Percentiles rank a stretch among this genome's conserved stretches.
These are phyloP conservation scores for Rhodocollybia butyracea DNA, from an alignment of 768 basidiomycete species.

Conservation along the genomic window DNA sequence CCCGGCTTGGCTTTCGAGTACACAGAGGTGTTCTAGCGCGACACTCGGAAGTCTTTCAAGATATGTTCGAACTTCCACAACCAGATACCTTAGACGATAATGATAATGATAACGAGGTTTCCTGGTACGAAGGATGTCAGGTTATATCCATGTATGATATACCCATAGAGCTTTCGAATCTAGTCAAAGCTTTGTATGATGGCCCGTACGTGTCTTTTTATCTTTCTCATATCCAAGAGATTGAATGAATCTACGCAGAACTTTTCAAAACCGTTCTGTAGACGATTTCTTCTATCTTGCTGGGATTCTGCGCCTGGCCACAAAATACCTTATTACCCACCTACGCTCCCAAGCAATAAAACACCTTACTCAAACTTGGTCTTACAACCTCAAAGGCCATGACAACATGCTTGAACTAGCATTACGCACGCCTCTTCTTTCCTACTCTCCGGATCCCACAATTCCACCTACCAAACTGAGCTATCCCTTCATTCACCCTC, in stretches of 20 bases:
- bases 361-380: conserved; percentile 48
- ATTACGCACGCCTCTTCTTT: conserved; percentile 33
- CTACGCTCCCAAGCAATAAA: conserved; percentile 51
- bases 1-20: conserved; percentile 45
- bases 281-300: conserved; percentile 57
- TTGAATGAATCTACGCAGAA: conserved; percentile 17
- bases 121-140: conserved; percentile 39
- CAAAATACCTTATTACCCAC: conserved; percentile 55
- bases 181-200: conserved; percentile 56
- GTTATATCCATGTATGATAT: conserved; percentile 52
- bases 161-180: conserved; percentile 43
- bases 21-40: conserved; percentile 48
- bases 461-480: conserved; percentile 31
- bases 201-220: conserved; percentile 39
- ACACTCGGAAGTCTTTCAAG: conserved; percentile 55
- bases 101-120: conserved; percentile 10
- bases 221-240: background rate
- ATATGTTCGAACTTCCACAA: conserved; percentile 52
- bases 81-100: conserved; percentile 29
- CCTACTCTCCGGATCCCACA: background rate
- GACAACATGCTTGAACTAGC: conserved; percentile 54
- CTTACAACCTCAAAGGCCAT: conserved; percentile 50
- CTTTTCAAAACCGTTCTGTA: conserved; percentile 34
- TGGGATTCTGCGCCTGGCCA: conserved; percentile 54
- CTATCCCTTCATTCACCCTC: conserved; percentile 58